phyloP scores from a whole-genome alignment of 2,329 filamentous ascomycete genomes.

The Monilinia fructicola region DNA sequence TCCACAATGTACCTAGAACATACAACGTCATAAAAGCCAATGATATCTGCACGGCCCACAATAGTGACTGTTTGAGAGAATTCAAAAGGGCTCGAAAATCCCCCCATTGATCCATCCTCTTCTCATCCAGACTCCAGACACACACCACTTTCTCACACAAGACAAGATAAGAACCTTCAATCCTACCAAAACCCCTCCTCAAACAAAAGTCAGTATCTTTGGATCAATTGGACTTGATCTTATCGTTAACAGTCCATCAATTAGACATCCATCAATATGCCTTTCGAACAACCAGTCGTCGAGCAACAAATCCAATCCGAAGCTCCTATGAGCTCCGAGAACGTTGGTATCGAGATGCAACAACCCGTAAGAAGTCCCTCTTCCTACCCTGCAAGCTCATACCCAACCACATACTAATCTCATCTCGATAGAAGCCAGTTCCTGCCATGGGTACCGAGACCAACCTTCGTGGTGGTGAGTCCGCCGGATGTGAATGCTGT shows the following conservation, averaged over 20 bases:
- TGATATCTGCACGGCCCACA: background rate
- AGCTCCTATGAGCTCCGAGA: conserved; percentile 35
- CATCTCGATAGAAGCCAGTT: conserved; percentile 27
- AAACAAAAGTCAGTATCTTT: background rate
- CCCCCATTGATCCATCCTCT: background rate
- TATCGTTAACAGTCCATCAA: background rate
- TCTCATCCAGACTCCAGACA: conserved; percentile 1
- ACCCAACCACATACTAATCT: conserved; percentile 11
- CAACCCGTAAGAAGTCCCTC: conserved; percentile 35
- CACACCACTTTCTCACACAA: background rate
- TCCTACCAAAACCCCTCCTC: background rate
- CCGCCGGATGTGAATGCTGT: conserved; percentile 24
- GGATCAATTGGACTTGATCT: background rate
- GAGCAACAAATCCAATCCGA: conserved; percentile 37
- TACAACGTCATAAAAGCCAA: conserved; percentile 10
- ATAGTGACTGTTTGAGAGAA: conserved; percentile 3
- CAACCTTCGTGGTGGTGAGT: conserved; percentile 28
- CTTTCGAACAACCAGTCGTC: conserved; percentile 33
- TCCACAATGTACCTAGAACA: conserved; percentile 12
- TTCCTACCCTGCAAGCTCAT: background rate
- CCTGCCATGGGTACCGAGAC: conserved; percentile 24
- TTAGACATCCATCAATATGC: conserved; percentile 31
- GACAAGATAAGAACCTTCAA: too few species aligned
- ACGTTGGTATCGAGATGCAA: conserved; percentile 30
- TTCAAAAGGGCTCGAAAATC: conserved; percentile 14